Evolutionary conservation across 2,329 filamentous ascomycete genomes (phyloP).

Genomic region (Didymella arachidicola): DNA sequence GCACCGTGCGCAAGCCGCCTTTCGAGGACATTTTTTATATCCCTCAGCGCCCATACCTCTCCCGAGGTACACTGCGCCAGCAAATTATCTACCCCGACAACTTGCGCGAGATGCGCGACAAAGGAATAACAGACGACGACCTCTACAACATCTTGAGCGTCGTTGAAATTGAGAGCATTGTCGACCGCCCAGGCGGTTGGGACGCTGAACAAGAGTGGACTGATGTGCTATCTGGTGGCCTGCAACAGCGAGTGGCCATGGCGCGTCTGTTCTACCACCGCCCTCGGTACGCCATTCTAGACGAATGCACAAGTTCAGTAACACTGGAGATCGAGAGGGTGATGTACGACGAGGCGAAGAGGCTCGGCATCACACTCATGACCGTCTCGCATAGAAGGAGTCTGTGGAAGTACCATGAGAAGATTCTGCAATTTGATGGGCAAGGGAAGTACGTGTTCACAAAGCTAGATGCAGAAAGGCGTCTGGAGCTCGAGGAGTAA

Average conservation of each 20-base stretch:
- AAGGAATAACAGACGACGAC: slow-evolving; percentile 82
- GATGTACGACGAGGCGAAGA: slow-evolving; percentile 98
- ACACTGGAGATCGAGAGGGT: slow-evolving; percentile 92
- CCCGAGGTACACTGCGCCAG: slow-evolving; percentile 88
- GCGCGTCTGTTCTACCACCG: slow-evolving; percentile 92
- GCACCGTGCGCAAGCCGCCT: slow-evolving; percentile 87
- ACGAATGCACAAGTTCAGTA: slow-evolving; percentile 96
- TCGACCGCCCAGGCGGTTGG: slow-evolving; percentile 82
- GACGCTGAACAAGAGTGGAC: slow-evolving; percentile 97
- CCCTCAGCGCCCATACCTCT: slow-evolving; percentile 92
- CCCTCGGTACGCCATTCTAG: slow-evolving; percentile 91
- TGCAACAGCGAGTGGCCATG: slow-evolving; percentile 97
- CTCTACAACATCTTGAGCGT: slow-evolving; percentile 77
- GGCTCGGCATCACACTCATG: slow-evolving; percentile 91
- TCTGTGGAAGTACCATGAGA: slow-evolving; percentile 95
- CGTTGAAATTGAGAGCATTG: slow-evolving; percentile 83
- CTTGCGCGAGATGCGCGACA: slow-evolving; percentile 83
- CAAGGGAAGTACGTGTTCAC: slow-evolving; percentile 93
- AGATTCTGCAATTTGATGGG: slow-evolving; percentile 95
- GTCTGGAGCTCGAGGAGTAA: slow-evolving; percentile 84
- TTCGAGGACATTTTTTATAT: slow-evolving; percentile 98
- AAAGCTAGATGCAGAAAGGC: slow-evolving; percentile 82
- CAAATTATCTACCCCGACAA: slow-evolving; percentile 97
- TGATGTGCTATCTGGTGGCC: slow-evolving; percentile 87
- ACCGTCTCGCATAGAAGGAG: slow-evolving; percentile 91